phyloP scores from a whole-genome alignment of 257 asterid genomes.

The Solanum sitiens region DNA sequence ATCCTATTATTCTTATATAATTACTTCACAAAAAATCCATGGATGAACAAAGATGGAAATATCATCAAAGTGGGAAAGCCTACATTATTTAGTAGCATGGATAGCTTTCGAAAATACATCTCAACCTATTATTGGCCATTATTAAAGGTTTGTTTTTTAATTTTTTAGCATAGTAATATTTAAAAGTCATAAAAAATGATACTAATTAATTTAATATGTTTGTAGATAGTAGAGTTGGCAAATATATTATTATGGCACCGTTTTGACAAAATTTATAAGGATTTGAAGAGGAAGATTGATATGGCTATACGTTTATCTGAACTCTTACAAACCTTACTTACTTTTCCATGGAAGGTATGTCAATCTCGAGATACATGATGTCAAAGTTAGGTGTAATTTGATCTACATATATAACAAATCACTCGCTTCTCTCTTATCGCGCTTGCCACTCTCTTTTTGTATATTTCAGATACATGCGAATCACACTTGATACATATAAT shows the following conservation, averaged over 20 bases:
- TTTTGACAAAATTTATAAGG: constrained; percentile 13
- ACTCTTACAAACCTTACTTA: constrained; percentile 43
- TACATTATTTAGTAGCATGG: constrained; percentile 22
- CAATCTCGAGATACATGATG: neutral
- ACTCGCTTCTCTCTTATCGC: neutral
- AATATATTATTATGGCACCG: constrained; percentile 25
- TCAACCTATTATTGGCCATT: constrained; percentile 31
- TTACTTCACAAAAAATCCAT: constrained; percentile 30
- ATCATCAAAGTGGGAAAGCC: constrained; percentile 11
- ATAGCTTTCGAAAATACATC: constrained; percentile 35
- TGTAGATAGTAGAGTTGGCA: constrained; percentile 22
- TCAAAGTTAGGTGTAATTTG: no score
- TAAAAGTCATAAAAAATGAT: no score
- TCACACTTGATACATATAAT: neutral
- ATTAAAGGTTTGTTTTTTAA: constrained; percentile 17
- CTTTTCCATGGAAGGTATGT: constrained; percentile 45
- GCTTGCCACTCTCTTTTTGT: no score
- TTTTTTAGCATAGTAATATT: no score
- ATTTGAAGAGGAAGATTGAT: constrained; percentile 20
- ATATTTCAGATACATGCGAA: no score
- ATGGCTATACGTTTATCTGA: constrained; percentile 21
- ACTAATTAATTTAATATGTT: neutral
- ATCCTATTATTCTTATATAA: constrained; percentile 1
- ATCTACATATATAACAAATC: no score
- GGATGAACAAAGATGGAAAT: constrained; percentile 20